A percentile compares a stretch with the other conserved stretches of the same genome.
Evolutionary conservation across 305 asterid species (phyloP).

Genomic region (Caryopteris hybrid): DNA sequence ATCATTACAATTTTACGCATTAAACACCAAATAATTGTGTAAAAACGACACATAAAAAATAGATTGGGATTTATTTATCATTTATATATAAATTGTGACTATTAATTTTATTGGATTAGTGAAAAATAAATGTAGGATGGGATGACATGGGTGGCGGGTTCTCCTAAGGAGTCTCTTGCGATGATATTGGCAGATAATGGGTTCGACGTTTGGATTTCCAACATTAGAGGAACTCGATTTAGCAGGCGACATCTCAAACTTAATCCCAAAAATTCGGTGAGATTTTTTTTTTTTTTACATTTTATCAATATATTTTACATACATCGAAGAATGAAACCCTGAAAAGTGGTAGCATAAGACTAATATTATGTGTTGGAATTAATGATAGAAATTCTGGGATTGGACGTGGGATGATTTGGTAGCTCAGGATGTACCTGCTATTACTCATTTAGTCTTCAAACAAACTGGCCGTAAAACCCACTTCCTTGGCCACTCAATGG

Average conservation of each 20-base stretch:
- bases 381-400: slow-evolving; percentile 47
- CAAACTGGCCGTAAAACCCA: slow-evolving; percentile 43
- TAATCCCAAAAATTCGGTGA: slow-evolving; percentile 36
- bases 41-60: no score
- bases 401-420: slow-evolving; percentile 65
- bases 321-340: no score
- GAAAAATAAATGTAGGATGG: slow-evolving; percentile 48
- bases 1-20: no score
- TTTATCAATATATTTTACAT: no score
- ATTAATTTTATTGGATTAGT: no score
- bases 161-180: slow-evolving; percentile 47
- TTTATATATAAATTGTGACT: no score
- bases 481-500: slow-evolving; percentile 65
- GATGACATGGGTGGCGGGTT: slow-evolving; percentile 41
- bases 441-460: slow-evolving; percentile 26
- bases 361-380: not conserved
- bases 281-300: no score
- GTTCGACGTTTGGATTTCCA: slow-evolving; percentile 61
- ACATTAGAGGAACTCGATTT: slow-evolving; percentile 47
- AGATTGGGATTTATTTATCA: no score
- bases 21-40: no score
- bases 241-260: slow-evolving; percentile 47
- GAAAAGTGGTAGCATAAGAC: no score
- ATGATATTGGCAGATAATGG: slow-evolving; percentile 54
- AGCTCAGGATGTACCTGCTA: slow-evolving; percentile 41